Percentiles rank a stretch among this genome's conserved stretches.
Evolutionary conservation across 2,329 filamentous ascomycete genomes (phyloP).

Genomic region (Aspergillus hortae): DNA sequence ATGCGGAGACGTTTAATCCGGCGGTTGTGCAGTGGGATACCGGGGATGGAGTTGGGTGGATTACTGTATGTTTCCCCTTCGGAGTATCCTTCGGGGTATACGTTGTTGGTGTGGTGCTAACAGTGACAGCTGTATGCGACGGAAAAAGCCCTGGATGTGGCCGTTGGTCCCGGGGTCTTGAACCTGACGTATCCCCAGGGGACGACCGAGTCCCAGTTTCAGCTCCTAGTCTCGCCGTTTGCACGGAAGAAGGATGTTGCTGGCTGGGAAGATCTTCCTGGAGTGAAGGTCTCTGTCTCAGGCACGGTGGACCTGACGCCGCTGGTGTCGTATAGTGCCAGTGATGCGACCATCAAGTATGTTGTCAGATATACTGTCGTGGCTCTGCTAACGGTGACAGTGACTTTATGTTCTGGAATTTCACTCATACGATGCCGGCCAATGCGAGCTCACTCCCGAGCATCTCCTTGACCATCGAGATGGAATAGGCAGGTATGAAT

Average conservation of each 20-base stretch:
- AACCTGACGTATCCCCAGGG: constrained; percentile 1
- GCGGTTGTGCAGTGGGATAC: constrained; percentile 5
- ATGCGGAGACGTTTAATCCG: constrained; percentile 3
- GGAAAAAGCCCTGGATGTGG: constrained; percentile 1
- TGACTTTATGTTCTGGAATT: constrained; percentile 5
- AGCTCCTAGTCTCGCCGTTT: constrained; percentile 3
- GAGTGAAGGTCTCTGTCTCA: background rate
- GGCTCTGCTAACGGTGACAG: background rate
- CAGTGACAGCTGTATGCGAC: constrained; percentile 1
- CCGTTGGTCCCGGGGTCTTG: background rate
- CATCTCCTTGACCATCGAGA: background rate
- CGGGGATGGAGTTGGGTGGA: constrained; percentile 1
- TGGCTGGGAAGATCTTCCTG: constrained; percentile 1
- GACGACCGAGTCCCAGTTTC: background rate
- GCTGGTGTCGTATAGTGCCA: constrained; percentile 4
- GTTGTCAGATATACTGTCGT: no score
- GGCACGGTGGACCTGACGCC: background rate
- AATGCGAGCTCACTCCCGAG: background rate
- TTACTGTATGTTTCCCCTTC: background rate
- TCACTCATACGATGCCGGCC: background rate
- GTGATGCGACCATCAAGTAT: constrained; percentile 3
- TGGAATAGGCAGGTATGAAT: background rate
- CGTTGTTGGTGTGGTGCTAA: no score
- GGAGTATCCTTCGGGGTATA: no score
- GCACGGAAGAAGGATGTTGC: background rate